Evolutionary conservation across 1,284 basidiomycete species (phyloP), one percentile per base, ranked within the genome.

Genomic region (Boletus albobrunnescens): DNA sequence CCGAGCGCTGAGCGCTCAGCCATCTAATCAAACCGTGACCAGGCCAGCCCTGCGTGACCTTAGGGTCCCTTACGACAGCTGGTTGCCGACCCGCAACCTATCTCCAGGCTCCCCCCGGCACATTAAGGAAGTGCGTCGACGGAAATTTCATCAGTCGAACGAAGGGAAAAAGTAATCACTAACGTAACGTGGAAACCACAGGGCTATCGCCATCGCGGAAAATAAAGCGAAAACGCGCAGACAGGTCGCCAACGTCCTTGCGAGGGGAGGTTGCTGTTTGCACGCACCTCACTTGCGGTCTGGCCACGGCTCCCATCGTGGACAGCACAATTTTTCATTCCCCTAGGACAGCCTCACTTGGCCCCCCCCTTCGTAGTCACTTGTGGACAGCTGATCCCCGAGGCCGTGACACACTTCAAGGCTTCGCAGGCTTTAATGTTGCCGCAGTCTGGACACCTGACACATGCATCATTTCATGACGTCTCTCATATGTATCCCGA

Each of bases 151-250:
- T 48, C 35, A 37, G 37, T 23, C 23, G 35, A 36, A 50, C 28
- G 36, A 36, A 36, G 31, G 35, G 27, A 27, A 41, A 47, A 46
- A 46, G 41, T 23, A 22, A 40, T 38, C 12, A 38, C 47, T 64
- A 55, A 59, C 58, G 58, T 61, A 64, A 59, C 46, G 52, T 56
- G 55, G 57, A 58, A 57, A 51, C 46, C 37, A 26, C 36, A 45
- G 37, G 32, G 37, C 33, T 47, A 46, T 52, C 48, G 27, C 55
- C 43, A 37, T 44, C 24, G 49, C 44, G 55, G 56, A 60, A 49
- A 57, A 45, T 45, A 44, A 47, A 22, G n/a, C n/a, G 13, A 13
- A 36, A 33, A 35, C 31, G 13, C 22, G 33, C 46, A 47, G 42
- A 46, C 39, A 44, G 37, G 37, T 43, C 45, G 40, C 39, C 31